A percentile compares a stretch with the other conserved stretches of the same genome.
Evolutionary conservation across 1,284 basidiomycete species (phyloP).

Genomic region (Golubevia sp.): DNA sequence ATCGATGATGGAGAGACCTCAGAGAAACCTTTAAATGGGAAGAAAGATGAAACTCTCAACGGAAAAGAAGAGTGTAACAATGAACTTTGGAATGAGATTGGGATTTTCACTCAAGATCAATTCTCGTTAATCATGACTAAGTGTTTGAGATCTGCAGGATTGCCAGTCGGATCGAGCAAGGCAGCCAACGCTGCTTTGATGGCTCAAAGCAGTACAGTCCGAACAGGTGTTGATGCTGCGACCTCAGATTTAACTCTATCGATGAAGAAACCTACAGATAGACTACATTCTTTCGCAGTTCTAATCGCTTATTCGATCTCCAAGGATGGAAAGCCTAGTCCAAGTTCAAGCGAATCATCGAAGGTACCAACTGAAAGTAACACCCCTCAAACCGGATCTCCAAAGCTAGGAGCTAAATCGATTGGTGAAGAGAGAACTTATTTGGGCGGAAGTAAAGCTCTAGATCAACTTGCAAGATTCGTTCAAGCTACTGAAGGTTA

Average conservation of each 20-base stretch:
- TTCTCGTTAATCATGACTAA: conserved; percentile 57
- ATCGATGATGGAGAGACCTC: not conserved
- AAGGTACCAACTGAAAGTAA: not conserved
- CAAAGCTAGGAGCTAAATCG: not conserved
- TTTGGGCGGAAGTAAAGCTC: conserved; percentile 82
- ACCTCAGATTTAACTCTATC: conserved; percentile 37
- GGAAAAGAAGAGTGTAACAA: too few relatives aligned
- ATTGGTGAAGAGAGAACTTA: conserved; percentile 67
- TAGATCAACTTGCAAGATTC: conserved; percentile 85
- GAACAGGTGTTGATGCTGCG: conserved; percentile 48
- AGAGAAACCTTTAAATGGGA: not conserved
- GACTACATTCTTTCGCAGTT: conserved; percentile 42
- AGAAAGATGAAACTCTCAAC: too few relatives aligned
- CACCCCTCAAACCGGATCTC: not conserved
- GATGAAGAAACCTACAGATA: conserved; percentile 53
- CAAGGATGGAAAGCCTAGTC: conserved; percentile 26
- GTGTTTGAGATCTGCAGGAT: conserved; percentile 46
- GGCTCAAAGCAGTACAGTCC: conserved; percentile 42
- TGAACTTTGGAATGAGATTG: conserved; percentile 48
- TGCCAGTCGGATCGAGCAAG: conserved; percentile 52
- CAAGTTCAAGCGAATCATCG: not conserved
- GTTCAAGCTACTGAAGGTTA: conserved; percentile 91
- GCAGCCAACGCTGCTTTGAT: conserved; percentile 49
- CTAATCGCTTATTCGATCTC: conserved; percentile 53
- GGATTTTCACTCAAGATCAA: conserved; percentile 57